These are phyloP conservation scores for Phoenix roebelenii DNA, from an alignment of 176 grass and related monocot species.

Conservation along the genomic window DNA sequence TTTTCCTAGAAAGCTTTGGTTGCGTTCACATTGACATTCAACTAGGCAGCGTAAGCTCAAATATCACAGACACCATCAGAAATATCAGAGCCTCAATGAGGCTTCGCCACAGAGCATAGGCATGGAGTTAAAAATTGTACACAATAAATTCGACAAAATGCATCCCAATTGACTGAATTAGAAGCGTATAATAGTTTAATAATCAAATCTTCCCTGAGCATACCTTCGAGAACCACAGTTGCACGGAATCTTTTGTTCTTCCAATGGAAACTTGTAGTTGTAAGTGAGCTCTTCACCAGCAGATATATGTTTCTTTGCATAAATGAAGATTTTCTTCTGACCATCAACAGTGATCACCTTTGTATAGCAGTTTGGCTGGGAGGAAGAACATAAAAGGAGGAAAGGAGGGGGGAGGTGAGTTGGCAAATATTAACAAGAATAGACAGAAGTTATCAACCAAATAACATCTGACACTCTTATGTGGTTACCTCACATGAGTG, in stretches of 20 bases:
- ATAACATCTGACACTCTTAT: background rate
- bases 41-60: too few species aligned
- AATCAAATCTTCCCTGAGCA: background rate
- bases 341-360: constrained; percentile 93
- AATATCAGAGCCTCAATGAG: too few species aligned
- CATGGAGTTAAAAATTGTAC: too few species aligned
- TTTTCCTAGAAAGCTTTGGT: too few species aligned
- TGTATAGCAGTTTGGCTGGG: constrained; percentile 93
- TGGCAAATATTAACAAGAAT: background rate
- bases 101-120: too few species aligned
- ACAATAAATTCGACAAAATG: too few species aligned
- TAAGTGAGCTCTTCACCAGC: constrained; percentile 91
- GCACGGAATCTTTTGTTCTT: constrained; percentile 92
- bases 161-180: background rate
- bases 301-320: constrained; percentile 84
- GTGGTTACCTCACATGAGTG: constrained; percentile 84
- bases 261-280: constrained; percentile 97
- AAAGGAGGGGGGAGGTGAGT: background rate
- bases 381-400: constrained; percentile 16
- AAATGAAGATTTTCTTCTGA: constrained; percentile 99
- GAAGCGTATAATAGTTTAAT: background rate
- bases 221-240: constrained; percentile 93
- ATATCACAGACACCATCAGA: too few species aligned
- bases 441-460: constrained; percentile 5
- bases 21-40: too few species aligned